Percentiles rank a stretch among this genome's conserved stretches.
phyloP scores from a whole-genome alignment of 2,329 filamentous ascomycete genomes.

The Exophiala oligosperma region DNA sequence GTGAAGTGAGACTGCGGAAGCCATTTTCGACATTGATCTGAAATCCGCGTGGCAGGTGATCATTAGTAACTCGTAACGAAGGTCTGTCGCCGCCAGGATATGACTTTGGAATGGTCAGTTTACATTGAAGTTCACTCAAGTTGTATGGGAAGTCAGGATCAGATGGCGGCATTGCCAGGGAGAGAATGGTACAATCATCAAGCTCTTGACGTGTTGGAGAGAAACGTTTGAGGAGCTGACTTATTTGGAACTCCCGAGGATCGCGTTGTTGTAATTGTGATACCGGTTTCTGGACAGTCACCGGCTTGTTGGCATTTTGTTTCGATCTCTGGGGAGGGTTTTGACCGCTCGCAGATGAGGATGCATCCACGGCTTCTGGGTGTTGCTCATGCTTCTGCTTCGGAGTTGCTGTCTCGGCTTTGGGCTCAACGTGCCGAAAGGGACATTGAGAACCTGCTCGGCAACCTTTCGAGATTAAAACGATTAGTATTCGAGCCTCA shows the following conservation, averaged over 20 bases:
- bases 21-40: constrained; percentile 75
- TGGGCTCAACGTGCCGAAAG: constrained; percentile 43
- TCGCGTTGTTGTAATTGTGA: constrained; percentile 65
- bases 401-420: constrained; percentile 31
- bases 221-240: constrained; percentile 70
- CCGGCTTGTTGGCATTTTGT: not conserved
- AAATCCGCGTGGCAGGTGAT: constrained; percentile 70
- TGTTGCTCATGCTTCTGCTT: constrained; percentile 18
- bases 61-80: constrained; percentile 64
- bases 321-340: constrained; percentile 15
- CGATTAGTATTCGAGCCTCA: not conserved
- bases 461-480: constrained; percentile 43
- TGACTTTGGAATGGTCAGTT: constrained; percentile 61
- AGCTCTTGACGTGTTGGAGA: constrained; percentile 48
- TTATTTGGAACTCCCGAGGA: constrained; percentile 72
- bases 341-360: constrained; percentile 14
- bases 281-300: constrained; percentile 59
- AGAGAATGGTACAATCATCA: constrained; percentile 57
- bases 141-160: constrained; percentile 85
- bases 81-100: constrained; percentile 63
- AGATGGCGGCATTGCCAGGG: constrained; percentile 68
- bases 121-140: constrained; percentile 65
- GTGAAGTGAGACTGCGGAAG: constrained; percentile 64
- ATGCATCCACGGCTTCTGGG: constrained; percentile 11
- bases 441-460: constrained; percentile 53